phyloP scores from a whole-genome alignment of 2,329 filamentous ascomycete species.

The Cercospora janseana region DNA sequence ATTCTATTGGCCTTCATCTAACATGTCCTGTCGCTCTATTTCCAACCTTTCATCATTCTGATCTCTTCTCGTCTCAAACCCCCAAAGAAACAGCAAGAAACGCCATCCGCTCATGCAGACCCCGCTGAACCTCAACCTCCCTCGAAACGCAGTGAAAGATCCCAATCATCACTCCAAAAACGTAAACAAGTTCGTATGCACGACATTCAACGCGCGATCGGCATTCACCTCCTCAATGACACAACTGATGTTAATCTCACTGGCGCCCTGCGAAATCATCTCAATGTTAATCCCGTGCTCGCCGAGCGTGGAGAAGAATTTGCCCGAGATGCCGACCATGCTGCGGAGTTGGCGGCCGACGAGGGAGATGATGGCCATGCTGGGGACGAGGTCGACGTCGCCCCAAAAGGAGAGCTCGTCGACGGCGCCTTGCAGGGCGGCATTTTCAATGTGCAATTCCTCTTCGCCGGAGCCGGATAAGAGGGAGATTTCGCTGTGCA shows the following conservation, averaged over 20 bases:
- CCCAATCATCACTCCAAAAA: slow-evolving; percentile 75
- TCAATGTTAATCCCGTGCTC: slow-evolving; percentile 96
- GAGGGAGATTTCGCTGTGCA: slow-evolving; percentile 71
- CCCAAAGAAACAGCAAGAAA: neutral
- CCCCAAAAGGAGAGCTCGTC: slow-evolving; percentile 76
- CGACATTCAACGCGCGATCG: slow-evolving; percentile 87
- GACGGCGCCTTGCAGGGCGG: slow-evolving; percentile 53
- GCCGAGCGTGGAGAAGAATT: slow-evolving; percentile 91
- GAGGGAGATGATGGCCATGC: slow-evolving; percentile 94
- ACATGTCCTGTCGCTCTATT: neutral
- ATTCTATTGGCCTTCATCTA: no score
- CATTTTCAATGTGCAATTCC: slow-evolving; percentile 49
- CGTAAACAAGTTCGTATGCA: slow-evolving; percentile 95
- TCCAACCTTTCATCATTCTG: neutral
- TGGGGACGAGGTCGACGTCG: slow-evolving; percentile 81
- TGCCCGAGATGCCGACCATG: slow-evolving; percentile 86
- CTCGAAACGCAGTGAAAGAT: slow-evolving; percentile 1
- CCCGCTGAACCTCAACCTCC: neutral
- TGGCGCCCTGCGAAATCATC: slow-evolving; percentile 98
- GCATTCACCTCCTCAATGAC: slow-evolving; percentile 91
- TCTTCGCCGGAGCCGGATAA: slow-evolving; percentile 48
- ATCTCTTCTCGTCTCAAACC: neutral
- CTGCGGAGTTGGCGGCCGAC: slow-evolving; percentile 97
- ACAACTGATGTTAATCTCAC: slow-evolving; percentile 98
- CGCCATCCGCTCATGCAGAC: slow-evolving; percentile 4